Evolutionary conservation across 768 basidiomycete genomes (phyloP).

Genomic region (Pholiota microspora): DNA sequence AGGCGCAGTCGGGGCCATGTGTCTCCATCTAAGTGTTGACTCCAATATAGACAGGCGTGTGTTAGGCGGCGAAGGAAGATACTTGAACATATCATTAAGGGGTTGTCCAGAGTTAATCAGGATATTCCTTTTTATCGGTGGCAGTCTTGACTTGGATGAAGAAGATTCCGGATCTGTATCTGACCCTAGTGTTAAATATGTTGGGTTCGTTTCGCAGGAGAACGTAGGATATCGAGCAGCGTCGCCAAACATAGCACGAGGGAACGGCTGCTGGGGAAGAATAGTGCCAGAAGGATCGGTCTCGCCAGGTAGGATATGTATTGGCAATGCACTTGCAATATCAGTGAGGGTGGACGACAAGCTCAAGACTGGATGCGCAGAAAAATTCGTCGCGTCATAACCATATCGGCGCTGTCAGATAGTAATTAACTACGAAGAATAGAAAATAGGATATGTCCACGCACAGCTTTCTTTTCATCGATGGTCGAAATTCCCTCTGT

Average conservation of each 20-base stretch:
- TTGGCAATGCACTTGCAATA: slow-evolving; percentile 72
- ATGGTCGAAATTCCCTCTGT: slow-evolving; percentile 30
- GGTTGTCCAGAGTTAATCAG: slow-evolving; percentile 92
- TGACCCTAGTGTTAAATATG: slow-evolving; percentile 69
- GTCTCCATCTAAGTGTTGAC: slow-evolving; percentile 87
- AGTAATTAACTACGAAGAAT: not conserved
- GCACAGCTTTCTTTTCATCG: slow-evolving; percentile 57
- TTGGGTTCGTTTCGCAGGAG: slow-evolving; percentile 84
- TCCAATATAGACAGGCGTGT: slow-evolving; percentile 75
- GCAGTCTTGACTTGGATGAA: slow-evolving; percentile 13
- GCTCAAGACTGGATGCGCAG: slow-evolving; percentile 68
- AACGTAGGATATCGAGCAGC: slow-evolving; percentile 61
- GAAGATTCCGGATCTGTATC: slow-evolving; percentile 31
- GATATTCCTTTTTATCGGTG: slow-evolving; percentile 49
- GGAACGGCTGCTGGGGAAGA: slow-evolving; percentile 91
- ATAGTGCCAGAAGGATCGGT: slow-evolving; percentile 87
- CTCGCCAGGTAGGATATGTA: slow-evolving; percentile 87
- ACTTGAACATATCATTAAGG: slow-evolving; percentile 93
- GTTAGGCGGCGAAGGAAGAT: slow-evolving; percentile 68
- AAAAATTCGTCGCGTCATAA: slow-evolving; percentile 64
- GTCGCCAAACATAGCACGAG: slow-evolving; percentile 84
- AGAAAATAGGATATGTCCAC: slow-evolving; percentile 21
- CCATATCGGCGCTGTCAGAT: slow-evolving; percentile 57
- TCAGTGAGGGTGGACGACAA: slow-evolving; percentile 74
- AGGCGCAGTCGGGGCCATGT: slow-evolving; percentile 98